Evolutionary conservation across 345 rosid genomes (phyloP).

Genomic region (Eucalyptus cladocalyx): DNA sequence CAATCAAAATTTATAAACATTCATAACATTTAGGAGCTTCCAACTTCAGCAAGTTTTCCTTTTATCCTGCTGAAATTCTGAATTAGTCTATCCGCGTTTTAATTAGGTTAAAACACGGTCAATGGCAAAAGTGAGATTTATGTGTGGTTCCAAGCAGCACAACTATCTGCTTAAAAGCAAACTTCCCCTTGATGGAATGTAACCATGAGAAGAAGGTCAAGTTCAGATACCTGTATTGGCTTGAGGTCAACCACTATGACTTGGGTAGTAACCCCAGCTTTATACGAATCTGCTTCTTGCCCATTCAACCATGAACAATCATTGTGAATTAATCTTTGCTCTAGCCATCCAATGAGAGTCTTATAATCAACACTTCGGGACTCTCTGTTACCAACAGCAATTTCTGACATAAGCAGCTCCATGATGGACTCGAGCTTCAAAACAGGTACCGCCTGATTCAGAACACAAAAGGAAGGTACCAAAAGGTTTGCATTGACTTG

Average conservation of each 20-base stretch:
- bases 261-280: constrained; percentile 3
- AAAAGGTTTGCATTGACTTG: constrained; percentile 23
- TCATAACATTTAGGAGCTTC: too few relatives aligned
- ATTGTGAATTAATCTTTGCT: not conserved
- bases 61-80: not conserved
- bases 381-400: not conserved
- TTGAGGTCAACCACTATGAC: constrained; percentile 5
- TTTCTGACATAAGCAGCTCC: not conserved
- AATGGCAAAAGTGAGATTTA: not conserved
- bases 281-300: not conserved
- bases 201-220: not conserved
- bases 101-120: not conserved
- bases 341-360: not conserved
- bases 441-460: constrained; percentile 16
- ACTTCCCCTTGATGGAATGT: not conserved
- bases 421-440: constrained; percentile 27
- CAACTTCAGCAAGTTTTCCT: too few relatives aligned
- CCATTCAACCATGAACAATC: not conserved
- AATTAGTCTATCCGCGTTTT: not conserved
- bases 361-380: constrained; percentile 4
- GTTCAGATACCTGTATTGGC: not conserved
- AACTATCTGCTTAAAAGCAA: not conserved
- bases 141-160: not conserved
- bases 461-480: constrained; percentile 42
- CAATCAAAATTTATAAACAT: too few relatives aligned